Base-by-base conservation (phyloP, 1,139 yeast species). In the Yamadazyma buinensis region DNA sequence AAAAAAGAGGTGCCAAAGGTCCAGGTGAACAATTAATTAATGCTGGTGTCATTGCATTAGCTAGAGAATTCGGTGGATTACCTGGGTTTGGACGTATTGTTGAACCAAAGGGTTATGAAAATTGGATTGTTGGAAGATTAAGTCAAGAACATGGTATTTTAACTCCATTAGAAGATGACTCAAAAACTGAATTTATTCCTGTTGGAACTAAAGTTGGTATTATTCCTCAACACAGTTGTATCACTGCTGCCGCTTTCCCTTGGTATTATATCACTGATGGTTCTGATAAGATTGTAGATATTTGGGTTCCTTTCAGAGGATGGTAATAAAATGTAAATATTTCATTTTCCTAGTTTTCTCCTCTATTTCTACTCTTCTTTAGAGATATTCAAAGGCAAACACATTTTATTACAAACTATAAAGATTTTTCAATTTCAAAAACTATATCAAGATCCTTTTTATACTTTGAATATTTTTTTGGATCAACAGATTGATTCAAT, bases 141-240 rank as follows among this genome's bases (percentile, higher is more conserved):
- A 73, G 81, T 40, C 85, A 79, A 51, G 85, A 79, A 43, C 85
- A 79, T 48, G 85, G 84, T 9, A 74, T 79, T 20, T 54, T 78
- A 36, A 65, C 60, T 10, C 72, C 77, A 1, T 40, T 49, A 10
- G 54, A 47, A n/a, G 50, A 59, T 10, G 40, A 51, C 8, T 17
- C 19, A 5, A 38, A 52, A 27, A 34, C 44, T 2, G 27, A 39
- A 10, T 55, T 75, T 46, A 63, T 79, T 42, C 74, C 77, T 23
- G 44, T 69, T 29, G 84, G 88, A 2, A 68, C 79, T 1, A 69
- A 71, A 34, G 64, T 84, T 7, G 60, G 63, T 29, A 63, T 84
- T 26, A 49, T 76, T 20, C 90, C 92, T 1, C 92, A 84, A 50
- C 94, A 84, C 52, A 65, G 80, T 10, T 84, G 95, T 54, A 84